Percentiles rank a stretch among this genome's conserved stretches.
Evolutionary conservation across 1,139 yeast species (phyloP).

Genomic region (Ogataea hybrid): DNA sequence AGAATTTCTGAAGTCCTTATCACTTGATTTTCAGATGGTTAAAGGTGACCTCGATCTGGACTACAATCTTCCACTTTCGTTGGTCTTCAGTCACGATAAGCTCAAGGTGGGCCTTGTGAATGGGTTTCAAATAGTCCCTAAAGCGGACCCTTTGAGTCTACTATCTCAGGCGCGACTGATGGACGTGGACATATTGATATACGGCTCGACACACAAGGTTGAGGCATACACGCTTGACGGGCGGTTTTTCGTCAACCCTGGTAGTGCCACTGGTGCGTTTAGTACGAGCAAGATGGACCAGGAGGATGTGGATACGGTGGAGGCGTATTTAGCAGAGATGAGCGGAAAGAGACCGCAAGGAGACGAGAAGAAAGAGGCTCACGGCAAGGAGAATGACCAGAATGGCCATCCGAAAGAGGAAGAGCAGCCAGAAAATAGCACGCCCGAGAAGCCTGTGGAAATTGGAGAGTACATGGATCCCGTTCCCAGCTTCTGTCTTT

Average conservation of each 20-base stretch:
- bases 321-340: constrained; percentile 22
- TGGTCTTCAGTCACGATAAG: constrained; percentile 65
- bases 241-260: constrained; percentile 91
- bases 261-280: constrained; percentile 93
- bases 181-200: constrained; percentile 88
- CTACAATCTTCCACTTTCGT: constrained; percentile 55
- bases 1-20: constrained; percentile 60
- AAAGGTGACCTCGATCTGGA: constrained; percentile 75
- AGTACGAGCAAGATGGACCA: constrained; percentile 52
- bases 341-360: constrained; percentile 24
- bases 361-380: constrained; percentile 23
- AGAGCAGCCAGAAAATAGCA: constrained; percentile 8
- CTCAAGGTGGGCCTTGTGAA: constrained; percentile 81
- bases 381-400: constrained; percentile 16
- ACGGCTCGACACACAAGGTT: constrained; percentile 95
- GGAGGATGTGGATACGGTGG: constrained; percentile 31
- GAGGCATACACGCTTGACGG: constrained; percentile 94
- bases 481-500: constrained; percentile 84
- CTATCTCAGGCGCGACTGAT: constrained; percentile 82
- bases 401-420: constrained; percentile 12
- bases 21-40: constrained; percentile 73
- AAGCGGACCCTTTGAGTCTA: constrained; percentile 81
- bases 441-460: constrained; percentile 31
- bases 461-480: constrained; percentile 40
- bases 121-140: constrained; percentile 83